Percentiles rank a stretch among this genome's conserved stretches.
phyloP scores from a whole-genome alignment of 139 green algal genomes.

The Coccomyxa sp. region DNA sequence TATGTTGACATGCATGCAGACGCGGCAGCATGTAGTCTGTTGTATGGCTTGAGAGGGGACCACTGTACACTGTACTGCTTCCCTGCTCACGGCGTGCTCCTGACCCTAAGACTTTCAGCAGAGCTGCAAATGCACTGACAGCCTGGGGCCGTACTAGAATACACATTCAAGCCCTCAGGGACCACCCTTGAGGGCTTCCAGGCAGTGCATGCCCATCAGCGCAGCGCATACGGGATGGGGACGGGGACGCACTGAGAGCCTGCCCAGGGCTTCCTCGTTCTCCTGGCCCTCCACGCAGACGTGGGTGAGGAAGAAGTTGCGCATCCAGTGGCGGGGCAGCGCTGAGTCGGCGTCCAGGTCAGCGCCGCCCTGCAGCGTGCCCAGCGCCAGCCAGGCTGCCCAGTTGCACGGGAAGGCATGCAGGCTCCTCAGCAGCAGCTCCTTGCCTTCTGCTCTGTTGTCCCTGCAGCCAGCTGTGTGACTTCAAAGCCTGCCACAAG shows the following conservation, averaged over 20 bases:
- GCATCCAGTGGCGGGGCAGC: conserved; percentile 72
- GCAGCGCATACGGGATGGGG: too few relatives aligned
- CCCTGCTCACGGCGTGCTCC: background rate
- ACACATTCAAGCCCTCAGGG: background rate
- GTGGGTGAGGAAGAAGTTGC: conserved; percentile 70
- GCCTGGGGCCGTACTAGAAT: background rate
- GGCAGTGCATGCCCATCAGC: background rate
- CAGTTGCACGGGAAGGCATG: conserved; percentile 85
- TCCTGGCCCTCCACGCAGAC: conserved; percentile 74
- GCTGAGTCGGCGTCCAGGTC: conserved; percentile 1
- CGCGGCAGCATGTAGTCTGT: too few relatives aligned
- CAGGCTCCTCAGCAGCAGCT: conserved; percentile 46
- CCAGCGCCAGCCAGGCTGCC: conserved; percentile 75
- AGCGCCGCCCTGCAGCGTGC: background rate
- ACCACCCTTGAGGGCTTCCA: background rate
- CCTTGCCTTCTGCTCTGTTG: conserved; percentile 32
- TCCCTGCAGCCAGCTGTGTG: too few relatives aligned
- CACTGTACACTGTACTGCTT: too few relatives aligned
- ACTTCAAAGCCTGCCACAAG: too few relatives aligned
- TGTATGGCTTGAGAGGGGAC: too few relatives aligned
- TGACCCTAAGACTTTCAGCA: background rate
- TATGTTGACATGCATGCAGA: too few relatives aligned
- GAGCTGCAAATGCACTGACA: background rate
- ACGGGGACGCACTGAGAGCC: conserved; percentile 40
- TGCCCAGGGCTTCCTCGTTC: conserved; percentile 71